Percentiles rank a stretch among this genome's conserved stretches.
phyloP scores from a whole-genome alignment of 2,329 filamentous ascomycete genomes.

The Beauveria varroae region DNA sequence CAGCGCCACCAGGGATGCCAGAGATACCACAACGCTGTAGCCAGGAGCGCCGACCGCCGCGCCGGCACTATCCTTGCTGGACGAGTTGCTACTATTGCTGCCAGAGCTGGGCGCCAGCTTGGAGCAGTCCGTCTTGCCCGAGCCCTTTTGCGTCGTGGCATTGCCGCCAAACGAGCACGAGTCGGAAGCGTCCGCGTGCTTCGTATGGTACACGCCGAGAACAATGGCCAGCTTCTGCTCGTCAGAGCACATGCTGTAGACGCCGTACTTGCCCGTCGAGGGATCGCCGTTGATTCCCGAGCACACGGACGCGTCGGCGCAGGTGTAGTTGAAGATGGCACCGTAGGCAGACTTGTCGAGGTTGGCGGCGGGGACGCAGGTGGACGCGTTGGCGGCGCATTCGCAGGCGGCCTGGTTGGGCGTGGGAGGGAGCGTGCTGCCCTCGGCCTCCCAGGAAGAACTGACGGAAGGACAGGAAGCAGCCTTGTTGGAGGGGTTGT shows the following conservation, averaged over 20 bases:
- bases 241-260: conserved; percentile 68
- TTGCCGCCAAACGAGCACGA: conserved; percentile 68
- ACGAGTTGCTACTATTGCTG: conserved; percentile 14
- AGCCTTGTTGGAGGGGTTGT: conserved; percentile 66
- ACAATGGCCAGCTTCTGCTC: conserved; percentile 61
- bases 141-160: conserved; percentile 46
- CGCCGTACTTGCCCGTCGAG: conserved; percentile 56
- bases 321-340: conserved; percentile 22
- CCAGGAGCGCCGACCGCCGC: conserved; percentile 30
- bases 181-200: conserved; percentile 41
- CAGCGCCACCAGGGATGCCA: conserved; percentile 15
- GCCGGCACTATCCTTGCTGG: conserved; percentile 14
- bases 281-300: conserved; percentile 6
- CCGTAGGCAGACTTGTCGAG: conserved; percentile 53
- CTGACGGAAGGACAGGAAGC: conserved; percentile 63
- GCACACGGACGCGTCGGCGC: conserved; percentile 2
- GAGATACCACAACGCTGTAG: conserved; percentile 33
- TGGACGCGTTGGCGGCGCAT: conserved; percentile 73
- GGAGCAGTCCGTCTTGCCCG: conserved; percentile 34
- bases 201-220: conserved; percentile 39
- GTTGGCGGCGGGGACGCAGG: conserved; percentile 57
- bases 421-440: conserved; percentile 63
- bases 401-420: conserved; percentile 73
- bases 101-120: conserved; percentile 35
- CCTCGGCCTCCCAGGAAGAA: conserved; percentile 56